A percentile compares a stretch with the other conserved stretches of the same genome.
phyloP scores from a whole-genome alignment of 2,329 filamentous ascomycete species.

The Coniochaeta pulveracea region DNA sequence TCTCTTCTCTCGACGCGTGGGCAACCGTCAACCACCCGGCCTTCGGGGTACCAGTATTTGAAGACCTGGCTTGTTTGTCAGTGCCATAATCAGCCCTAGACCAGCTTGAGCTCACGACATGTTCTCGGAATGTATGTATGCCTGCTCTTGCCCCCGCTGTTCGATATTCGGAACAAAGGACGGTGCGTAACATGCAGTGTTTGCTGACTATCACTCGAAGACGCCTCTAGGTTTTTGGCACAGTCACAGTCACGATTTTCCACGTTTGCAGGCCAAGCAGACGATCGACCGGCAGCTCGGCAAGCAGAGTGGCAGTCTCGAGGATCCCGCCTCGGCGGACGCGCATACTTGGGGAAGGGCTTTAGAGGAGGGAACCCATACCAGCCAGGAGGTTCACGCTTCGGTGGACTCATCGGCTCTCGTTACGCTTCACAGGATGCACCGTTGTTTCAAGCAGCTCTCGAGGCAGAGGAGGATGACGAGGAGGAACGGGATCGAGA shows the following conservation, averaged over 20 bases:
- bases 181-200: no score
- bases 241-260: conserved; percentile 91
- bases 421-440: conserved; percentile 65
- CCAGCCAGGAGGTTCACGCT: conserved; percentile 58
- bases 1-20: no score
- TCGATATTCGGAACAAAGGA: no score
- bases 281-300: conserved; percentile 25
- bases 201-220: conserved; percentile 33
- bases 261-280: conserved; percentile 54
- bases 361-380: conserved; percentile 61
- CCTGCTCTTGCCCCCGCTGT: no score
- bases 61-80: neutral
- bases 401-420: conserved; percentile 66
- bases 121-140: conserved; percentile 79
- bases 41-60: neutral
- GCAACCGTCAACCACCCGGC: neutral
- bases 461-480: conserved; percentile 85
- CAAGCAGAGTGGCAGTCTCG: conserved; percentile 25
- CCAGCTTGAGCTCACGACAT: conserved; percentile 32
- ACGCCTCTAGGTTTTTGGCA: conserved; percentile 91
- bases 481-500: conserved; percentile 84
- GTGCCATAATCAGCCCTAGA: neutral
- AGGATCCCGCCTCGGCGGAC: conserved; percentile 20
- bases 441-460: conserved; percentile 86
- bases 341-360: conserved; percentile 32